Evolutionary conservation across 1,284 basidiomycete genomes (phyloP).

Genomic region (Chiua sp.): DNA sequence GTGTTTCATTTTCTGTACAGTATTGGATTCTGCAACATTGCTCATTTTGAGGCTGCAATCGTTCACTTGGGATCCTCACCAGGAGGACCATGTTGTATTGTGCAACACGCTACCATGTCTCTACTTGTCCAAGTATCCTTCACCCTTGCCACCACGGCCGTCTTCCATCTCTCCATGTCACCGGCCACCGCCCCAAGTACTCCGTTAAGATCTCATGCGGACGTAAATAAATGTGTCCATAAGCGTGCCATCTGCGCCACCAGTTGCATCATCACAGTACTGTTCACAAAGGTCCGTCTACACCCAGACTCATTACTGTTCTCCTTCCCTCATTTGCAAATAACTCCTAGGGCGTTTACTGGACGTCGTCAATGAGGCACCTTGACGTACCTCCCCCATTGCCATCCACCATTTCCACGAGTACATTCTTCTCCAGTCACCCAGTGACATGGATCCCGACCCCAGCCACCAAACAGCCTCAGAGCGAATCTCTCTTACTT

Average conservation of each 20-base stretch:
- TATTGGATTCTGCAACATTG: too few relatives aligned
- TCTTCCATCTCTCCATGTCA: constrained; percentile 29
- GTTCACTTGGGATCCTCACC: too few relatives aligned
- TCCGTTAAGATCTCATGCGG: background rate
- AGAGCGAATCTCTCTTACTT: background rate
- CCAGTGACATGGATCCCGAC: background rate
- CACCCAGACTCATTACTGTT: background rate
- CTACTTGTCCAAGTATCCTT: constrained; percentile 23
- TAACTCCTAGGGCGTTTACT: constrained; percentile 28
- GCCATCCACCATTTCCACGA: background rate
- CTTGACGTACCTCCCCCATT: constrained; percentile 5
- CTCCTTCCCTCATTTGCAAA: background rate
- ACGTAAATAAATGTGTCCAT: background rate
- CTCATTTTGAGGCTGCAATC: too few relatives aligned
- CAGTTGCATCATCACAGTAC: constrained; percentile 6
- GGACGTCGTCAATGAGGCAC: constrained; percentile 25
- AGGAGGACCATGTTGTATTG: too few relatives aligned
- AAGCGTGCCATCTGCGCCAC: background rate
- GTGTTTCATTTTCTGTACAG: too few relatives aligned
- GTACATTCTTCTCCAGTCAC: background rate
- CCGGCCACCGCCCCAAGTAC: background rate
- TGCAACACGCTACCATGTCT: constrained; percentile 2
- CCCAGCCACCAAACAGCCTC: background rate
- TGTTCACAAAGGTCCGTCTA: constrained; percentile 24
- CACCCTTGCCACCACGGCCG: constrained; percentile 23